Evolutionary conservation across 495 filamentous ascomycete species (phyloP).

Genomic region (Neurospora sp.): DNA sequence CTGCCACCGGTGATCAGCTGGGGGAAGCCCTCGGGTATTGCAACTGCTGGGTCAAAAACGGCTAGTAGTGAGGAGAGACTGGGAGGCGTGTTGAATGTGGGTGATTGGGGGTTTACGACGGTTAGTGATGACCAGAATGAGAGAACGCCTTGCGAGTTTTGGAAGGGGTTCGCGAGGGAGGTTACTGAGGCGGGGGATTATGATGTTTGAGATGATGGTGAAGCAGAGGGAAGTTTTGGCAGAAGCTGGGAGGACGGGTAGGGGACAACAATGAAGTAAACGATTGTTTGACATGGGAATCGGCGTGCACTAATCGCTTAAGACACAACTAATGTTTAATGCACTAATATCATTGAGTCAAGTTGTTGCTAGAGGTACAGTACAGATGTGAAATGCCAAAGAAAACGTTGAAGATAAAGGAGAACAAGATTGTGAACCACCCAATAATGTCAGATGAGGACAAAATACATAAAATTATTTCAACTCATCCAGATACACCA

Average conservation of each 20-base stretch:
- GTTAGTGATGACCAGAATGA: constrained; percentile 23
- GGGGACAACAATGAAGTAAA: not conserved
- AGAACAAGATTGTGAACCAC: no score
- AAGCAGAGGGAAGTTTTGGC: not conserved
- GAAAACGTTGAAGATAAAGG: no score
- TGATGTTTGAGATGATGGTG: not conserved
- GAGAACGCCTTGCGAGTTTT: constrained; percentile 27
- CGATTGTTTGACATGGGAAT: not conserved
- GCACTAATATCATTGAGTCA: not conserved
- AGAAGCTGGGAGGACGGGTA: no score
- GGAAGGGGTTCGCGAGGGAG: constrained; percentile 23
- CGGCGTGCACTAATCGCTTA: not conserved
- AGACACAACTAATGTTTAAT: not conserved
- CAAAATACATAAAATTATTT: no score
- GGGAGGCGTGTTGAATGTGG: constrained; percentile 24
- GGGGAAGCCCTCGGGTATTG: constrained; percentile 14
- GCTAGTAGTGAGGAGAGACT: constrained; percentile 14
- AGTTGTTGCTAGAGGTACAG: not conserved
- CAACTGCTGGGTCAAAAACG: not conserved
- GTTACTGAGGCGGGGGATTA: constrained; percentile 30
- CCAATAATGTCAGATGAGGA: no score
- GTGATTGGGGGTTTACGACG: constrained; percentile 23
- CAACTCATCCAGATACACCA: no score
- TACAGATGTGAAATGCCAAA: not conserved
- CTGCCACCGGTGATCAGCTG: constrained; percentile 27